Evolutionary conservation across 192 early-diverging fungal species (phyloP).

Genomic region (Pilaira anomala): DNA sequence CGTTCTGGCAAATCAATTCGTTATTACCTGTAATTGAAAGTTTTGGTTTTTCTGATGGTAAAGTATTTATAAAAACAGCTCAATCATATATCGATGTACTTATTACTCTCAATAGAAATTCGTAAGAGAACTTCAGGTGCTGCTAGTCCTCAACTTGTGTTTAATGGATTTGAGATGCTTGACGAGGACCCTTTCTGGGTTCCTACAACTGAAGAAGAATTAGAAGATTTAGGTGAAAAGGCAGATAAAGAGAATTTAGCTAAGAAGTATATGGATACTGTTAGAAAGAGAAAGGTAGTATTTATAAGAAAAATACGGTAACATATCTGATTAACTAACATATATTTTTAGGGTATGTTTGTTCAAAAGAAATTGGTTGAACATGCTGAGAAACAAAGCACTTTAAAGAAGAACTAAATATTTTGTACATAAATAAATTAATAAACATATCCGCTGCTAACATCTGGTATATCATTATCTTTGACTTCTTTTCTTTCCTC

Average conservation of each 20-base stretch:
- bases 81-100: background rate
- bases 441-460: too few relatives aligned
- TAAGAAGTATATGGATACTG: conserved; percentile 94
- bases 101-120: conserved; percentile 60
- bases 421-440: background rate
- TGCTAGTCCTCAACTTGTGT: conserved; percentile 93
- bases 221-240: conserved; percentile 98
- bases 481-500: too few relatives aligned
- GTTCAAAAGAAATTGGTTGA: conserved; percentile 91
- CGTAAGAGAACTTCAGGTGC: conserved; percentile 94
- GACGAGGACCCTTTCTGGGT: conserved; percentile 99
- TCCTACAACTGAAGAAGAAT: conserved; percentile 93
- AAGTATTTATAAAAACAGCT: background rate
- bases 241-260: conserved; percentile 95
- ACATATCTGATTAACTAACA: too few relatives aligned
- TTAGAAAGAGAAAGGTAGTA: conserved; percentile 92
- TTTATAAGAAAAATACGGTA: too few relatives aligned
- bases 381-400: conserved; percentile 82
- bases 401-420: conserved; percentile 67
- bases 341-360: conserved; percentile 63
- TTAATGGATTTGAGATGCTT: conserved; percentile 89
- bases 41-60: conserved; percentile 97
- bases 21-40: conserved; percentile 92
- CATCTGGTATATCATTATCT: too few relatives aligned
- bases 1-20: conserved; percentile 88